phyloP scores from a whole-genome alignment of 805 yeast genomes.

The Zygotorulaspora chibaensis region DNA sequence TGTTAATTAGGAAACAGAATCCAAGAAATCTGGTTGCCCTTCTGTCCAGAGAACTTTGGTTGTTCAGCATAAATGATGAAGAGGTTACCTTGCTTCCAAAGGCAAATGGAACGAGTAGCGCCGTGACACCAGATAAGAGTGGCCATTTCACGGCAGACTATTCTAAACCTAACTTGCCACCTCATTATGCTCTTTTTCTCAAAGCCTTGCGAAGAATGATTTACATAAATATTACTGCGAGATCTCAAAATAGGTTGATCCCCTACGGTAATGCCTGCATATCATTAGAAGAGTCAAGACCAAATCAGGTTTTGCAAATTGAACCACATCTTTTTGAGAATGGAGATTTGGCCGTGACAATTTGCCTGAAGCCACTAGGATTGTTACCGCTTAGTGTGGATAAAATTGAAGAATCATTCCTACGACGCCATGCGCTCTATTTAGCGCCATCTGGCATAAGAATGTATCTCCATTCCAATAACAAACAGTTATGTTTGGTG shows the following conservation, averaged over 20 bases:
- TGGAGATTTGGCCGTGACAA: slow-evolving; percentile 41
- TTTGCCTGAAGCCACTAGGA: slow-evolving; percentile 32
- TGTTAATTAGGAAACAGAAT: slow-evolving; percentile 35
- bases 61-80: slow-evolving; percentile 39
- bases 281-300: slow-evolving; percentile 20
- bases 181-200: slow-evolving; percentile 44
- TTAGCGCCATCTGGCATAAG: slow-evolving; percentile 55
- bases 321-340: slow-evolving; percentile 46
- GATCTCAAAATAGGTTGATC: slow-evolving; percentile 35
- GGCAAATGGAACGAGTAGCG: slow-evolving; percentile 9
- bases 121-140: slow-evolving; percentile 25
- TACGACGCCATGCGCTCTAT: slow-evolving; percentile 41
- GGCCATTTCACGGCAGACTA: slow-evolving; percentile 35
- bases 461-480: slow-evolving; percentile 39
- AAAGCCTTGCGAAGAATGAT: slow-evolving; percentile 47
- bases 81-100: slow-evolving; percentile 34
- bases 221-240: slow-evolving; percentile 32
- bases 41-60: slow-evolving; percentile 42
- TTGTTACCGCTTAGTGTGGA: slow-evolving; percentile 35
- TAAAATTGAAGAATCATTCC: slow-evolving; percentile 18
- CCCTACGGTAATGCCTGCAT: slow-evolving; percentile 50
- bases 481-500: slow-evolving; percentile 36
- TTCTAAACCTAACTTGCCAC: slow-evolving; percentile 37
- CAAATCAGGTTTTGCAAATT: slow-evolving; percentile 38
- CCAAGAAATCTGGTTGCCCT: slow-evolving; percentile 38